phyloP scores from a whole-genome alignment of 306 rosid species.

The Prunus mira region DNA sequence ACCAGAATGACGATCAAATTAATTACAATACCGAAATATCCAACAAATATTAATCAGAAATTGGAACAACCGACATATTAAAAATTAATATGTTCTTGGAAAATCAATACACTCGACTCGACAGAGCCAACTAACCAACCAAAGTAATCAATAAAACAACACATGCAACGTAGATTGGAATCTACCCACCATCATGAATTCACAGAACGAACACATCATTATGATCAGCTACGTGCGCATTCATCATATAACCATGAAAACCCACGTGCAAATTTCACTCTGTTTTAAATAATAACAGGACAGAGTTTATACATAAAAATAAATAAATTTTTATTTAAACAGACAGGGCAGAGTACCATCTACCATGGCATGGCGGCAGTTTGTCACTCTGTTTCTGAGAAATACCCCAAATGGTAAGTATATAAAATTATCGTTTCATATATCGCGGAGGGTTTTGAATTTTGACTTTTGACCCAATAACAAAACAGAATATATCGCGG shows the following conservation, averaged over 20 bases:
- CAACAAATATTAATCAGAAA: too few relatives aligned
- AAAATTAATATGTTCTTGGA: too few relatives aligned
- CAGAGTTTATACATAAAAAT: too few relatives aligned
- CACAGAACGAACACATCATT: neutral
- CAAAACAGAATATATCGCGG: neutral
- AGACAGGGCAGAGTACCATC: too few relatives aligned
- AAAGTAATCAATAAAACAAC: neutral
- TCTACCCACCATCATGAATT: constrained; percentile 1
- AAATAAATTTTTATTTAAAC: too few relatives aligned
- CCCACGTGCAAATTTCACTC: neutral
- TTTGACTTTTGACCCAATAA: neutral
- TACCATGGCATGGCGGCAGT: too few relatives aligned
- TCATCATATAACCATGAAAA: constrained; percentile 7
- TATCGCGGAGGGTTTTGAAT: neutral
- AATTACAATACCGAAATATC: too few relatives aligned
- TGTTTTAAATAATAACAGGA: too few relatives aligned
- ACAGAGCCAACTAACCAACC: neutral
- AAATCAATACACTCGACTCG: neutral
- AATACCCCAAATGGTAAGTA: neutral
- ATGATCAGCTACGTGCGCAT: neutral
- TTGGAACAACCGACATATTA: too few relatives aligned
- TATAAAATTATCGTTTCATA: neutral
- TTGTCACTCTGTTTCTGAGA: neutral
- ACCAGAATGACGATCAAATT: too few relatives aligned
- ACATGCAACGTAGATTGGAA: neutral